Base-by-base conservation (phyloP, 495 filamentous ascomycete genomes). In the Tuber calosporum region DNA sequence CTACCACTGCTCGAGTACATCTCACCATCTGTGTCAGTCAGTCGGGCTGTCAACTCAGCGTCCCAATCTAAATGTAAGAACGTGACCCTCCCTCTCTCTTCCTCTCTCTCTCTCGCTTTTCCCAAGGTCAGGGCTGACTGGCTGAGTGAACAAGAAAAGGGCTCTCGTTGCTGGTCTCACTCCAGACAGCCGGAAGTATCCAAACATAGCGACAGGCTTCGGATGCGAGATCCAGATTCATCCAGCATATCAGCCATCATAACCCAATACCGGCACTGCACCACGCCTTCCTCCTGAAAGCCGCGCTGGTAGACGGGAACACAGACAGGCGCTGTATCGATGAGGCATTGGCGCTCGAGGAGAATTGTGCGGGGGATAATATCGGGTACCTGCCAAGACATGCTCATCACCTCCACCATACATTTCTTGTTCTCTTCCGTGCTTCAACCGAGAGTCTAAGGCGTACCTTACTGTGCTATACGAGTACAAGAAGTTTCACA, bases 201-300 rank as follows among this genome's bases (percentile, higher is more conserved):
- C 53, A 62, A 34, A 62, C 53, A 62, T 62, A 62, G 53, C 53
- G 34, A 62, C 53, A 62, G 53, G 11, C 53, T 62, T 62, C 53
- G 53, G 53, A 62, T 62, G 53, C 53, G 13, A 62, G 53, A 62
- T 62, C 53, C 26, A 19, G 53, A 62, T 62, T 62, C 53, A 26
- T 62, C 53, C 3, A 62, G 26, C 53, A 6, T 62, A 9, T 62
- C 26, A 15, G 13, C 53, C 53, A 19, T 9, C 13, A 34, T 34
- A 9, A 8, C 6, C 48, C 48, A 30, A 58, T 58, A 40, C n/a
- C n/a, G n/a, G n/a, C n/a, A n/a, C 39, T 40, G 39, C 11, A 4
- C 26, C 17, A 62, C 26, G 26, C 26, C 26, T 62, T 13, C 53
- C 53, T 62, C 26, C 3, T 62, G 30, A 34, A 34, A 34, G 19